Base-by-base conservation (phyloP, 768 basidiomycete genomes). In the Phanerochaete carnosa region DNA sequence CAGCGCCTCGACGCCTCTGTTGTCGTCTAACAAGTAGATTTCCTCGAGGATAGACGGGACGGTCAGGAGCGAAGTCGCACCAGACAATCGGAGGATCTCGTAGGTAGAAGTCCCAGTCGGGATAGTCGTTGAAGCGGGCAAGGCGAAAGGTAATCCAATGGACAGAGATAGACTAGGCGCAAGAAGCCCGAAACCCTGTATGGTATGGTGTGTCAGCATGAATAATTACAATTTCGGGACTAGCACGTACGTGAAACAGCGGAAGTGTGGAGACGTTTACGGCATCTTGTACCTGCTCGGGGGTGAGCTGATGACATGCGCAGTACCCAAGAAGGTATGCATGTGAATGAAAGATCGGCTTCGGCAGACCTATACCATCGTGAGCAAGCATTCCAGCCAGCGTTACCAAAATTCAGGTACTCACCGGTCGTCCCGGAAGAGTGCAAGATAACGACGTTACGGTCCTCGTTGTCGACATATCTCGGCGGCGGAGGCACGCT, bases 371-470 rank as follows among this genome's bases (percentile, higher is more conserved):
- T 2, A 79, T 80, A 22, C 26, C 19, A 28, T 19, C 11, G 43
- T 52, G 13, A n/a, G n/a, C 22, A 55, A 22, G 32, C 9, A 19
- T 22, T 22, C 11, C 32, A 12, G 12, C 9, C 3, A 35, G 7
- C 33, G 13, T 35, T 13, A 35, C n/a, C 11, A 32, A 1, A 33
- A 7, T 35, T 6, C 19, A 19, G 26, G 1, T 8, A 53, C 61
- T 19, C 25, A 57, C 61, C 61, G 19, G 61, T 62, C 3, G 80
- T 81, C 13, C 81, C 81, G 3, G 79, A 82, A 0, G 80, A 79
- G 61, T 82, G 81, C 55, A 82, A 62, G n/a, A 82, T 79, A 16
- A 80, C 56, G 0, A 76, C 76, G 16, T 78, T 74, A 1, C 73
- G 64, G 58, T 79, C 76, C 25, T 69, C 57, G 9, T 70, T 68